Evolutionary conservation across 2,329 filamentous ascomycete species (phyloP), one percentile per base, ranked within the genome.

Genomic region (Aspergillus jensenii): DNA sequence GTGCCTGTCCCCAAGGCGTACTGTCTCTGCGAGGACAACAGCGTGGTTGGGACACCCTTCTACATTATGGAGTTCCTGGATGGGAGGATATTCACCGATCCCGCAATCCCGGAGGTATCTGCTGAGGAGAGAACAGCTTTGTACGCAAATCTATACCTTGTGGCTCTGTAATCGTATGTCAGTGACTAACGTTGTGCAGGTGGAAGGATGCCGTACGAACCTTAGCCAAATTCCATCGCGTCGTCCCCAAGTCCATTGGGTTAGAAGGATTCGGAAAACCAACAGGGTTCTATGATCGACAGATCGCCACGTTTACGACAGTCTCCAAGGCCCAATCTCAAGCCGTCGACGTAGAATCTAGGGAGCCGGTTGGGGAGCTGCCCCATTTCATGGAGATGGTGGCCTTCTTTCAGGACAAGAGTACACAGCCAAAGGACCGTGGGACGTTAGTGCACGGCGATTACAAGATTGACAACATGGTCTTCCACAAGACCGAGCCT

Each of bases 51-150:
- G 56, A 98, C 93, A 7, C 85, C 92, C 6, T 99, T 98, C 76
- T 98, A 99, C 78, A 88, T 98, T 70, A 98, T 99, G 95, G 88
- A 91, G 73, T 98, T 95, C 73, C 82, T 98, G 60, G 90, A 96
- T 70, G 95, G 95, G 19, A 88, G 95, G 69, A 96, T 97, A 77
- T 91, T 98, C 70, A 90, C 93, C 69, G 91, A 98, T 75, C 89
- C 92, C 44, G 81, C 88, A 33, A 87, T 98, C 71, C 93, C 91
- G 2, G 88, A 81, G 12, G 85, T 91, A 12, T 82, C 82, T 25
- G 76, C 89, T 0, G 81, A 81, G 41, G 88, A 96, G 65, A 84
- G 93, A 59, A 85, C 79, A 33, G 84, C 85, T 68, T 89, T 97
- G 87, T 87, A 74, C 56, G 79, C 15, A 21, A 21, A 6, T 11